Percentiles rank a stretch among this genome's conserved stretches.
Conservation (phyloP, 2,329 filamentous ascomycete species). For the Dichotomopilus funicola region DNA sequence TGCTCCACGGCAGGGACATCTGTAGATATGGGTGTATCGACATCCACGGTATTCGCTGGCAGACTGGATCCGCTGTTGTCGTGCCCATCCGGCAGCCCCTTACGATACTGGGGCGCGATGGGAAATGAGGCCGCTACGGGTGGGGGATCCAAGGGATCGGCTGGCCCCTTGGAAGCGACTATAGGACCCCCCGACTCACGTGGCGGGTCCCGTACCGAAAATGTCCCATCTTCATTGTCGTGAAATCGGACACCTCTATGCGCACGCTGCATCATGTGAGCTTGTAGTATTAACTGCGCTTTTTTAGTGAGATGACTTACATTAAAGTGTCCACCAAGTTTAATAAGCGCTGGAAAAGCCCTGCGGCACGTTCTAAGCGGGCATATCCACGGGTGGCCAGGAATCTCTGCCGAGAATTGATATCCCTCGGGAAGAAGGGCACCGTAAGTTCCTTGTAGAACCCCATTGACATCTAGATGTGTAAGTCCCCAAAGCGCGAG, state of each 20-base stretch:
- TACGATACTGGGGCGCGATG: too few species aligned
- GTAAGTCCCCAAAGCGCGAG: background rate
- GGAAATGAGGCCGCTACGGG: background rate
- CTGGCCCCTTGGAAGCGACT: slow-evolving; percentile 20
- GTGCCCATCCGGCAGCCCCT: too few species aligned
- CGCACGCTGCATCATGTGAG: slow-evolving; percentile 6
- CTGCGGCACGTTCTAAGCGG: slow-evolving; percentile 21
- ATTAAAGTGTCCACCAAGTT: slow-evolving; percentile 22
- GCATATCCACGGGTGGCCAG: slow-evolving; percentile 20
- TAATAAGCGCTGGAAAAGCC: slow-evolving; percentile 2
- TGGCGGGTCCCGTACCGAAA: slow-evolving; percentile 12
- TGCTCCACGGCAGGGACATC: too few species aligned
- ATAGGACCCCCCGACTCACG: background rate
- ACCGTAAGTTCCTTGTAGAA: background rate
- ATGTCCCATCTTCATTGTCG: slow-evolving; percentile 29
- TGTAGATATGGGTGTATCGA: too few species aligned
- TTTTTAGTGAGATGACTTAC: slow-evolving; percentile 4
- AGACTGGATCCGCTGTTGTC: too few species aligned
- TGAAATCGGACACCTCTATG: slow-evolving; percentile 23
- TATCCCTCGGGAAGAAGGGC: slow-evolving; percentile 18
- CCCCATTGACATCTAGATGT: background rate
- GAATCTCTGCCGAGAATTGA: slow-evolving; percentile 4
- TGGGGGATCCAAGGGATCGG: slow-evolving; percentile 9
- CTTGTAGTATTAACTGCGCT: background rate
- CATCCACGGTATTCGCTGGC: too few species aligned